A percentile compares a stretch with the other conserved stretches of the same genome.
Evolutionary conservation across 2,329 filamentous ascomycete species (phyloP).

Genomic region (Sporothrix pallida): DNA sequence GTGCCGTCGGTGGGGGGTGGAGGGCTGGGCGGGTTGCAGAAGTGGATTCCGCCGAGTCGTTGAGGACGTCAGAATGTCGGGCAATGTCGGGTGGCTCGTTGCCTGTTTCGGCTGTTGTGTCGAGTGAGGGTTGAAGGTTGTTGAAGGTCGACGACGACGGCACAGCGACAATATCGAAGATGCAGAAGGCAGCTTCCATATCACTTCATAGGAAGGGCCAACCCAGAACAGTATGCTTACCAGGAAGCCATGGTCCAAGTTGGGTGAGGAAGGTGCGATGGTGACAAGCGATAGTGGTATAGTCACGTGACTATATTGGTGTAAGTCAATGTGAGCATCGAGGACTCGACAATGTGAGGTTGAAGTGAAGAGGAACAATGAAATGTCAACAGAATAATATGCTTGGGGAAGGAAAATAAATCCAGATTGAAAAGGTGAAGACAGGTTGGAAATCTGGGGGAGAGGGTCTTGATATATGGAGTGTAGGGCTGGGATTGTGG

Average conservation of each 20-base stretch:
- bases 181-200: background rate
- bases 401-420: background rate
- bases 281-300: background rate
- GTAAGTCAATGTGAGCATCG: background rate
- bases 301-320: conserved; percentile 3
- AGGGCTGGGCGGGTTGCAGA: background rate
- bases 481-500: conserved; percentile 14
- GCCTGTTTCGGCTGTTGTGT: background rate
- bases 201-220: conserved; percentile 14
- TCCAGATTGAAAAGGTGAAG: background rate
- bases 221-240: background rate
- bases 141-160: background rate
- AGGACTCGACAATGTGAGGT: background rate
- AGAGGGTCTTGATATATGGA: conserved; percentile 22
- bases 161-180: background rate
- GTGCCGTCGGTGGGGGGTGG: conserved; percentile 20
- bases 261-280: background rate
- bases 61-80: background rate
- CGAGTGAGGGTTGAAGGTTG: background rate
- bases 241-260: background rate
- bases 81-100: conserved; percentile 26
- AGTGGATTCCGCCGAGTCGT: background rate
- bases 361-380: background rate
- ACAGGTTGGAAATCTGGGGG: background rate
- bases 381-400: background rate